Conservation (phyloP, 2,329 filamentous ascomycete species). For the Teratosphaeria viscida region DNA sequence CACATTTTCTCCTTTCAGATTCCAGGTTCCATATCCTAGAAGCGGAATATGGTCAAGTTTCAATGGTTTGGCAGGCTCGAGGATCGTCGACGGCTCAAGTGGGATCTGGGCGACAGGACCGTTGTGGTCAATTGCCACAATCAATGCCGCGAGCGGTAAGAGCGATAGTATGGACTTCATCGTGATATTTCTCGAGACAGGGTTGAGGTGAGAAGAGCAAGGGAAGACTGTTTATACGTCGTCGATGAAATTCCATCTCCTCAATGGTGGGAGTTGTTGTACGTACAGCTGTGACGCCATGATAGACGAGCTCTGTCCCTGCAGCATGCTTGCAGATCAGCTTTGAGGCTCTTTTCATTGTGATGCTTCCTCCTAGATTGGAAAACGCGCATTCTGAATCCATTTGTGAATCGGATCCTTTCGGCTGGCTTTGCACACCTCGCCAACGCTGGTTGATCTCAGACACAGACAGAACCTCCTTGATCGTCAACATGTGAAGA, state of each 20-base stretch:
- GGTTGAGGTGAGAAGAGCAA: neutral
- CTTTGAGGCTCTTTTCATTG: neutral
- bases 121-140: slow-evolving; percentile 4
- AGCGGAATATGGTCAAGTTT: slow-evolving; percentile 22
- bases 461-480: too few species aligned
- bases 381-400: neutral
- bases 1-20: slow-evolving; percentile 25
- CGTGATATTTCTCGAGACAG: neutral
- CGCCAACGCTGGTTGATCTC: neutral
- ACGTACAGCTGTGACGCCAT: neutral
- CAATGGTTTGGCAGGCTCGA: slow-evolving; percentile 8
- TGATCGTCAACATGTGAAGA: neutral
- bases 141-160: slow-evolving; percentile 16
- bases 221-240: neutral
- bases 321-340: neutral
- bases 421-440: neutral
- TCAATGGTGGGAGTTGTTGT: neutral
- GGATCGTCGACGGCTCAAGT: slow-evolving; percentile 8
- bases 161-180: slow-evolving; percentile 10
- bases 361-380: neutral
- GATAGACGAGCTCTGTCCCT: neutral
- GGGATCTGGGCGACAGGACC: slow-evolving; percentile 13
- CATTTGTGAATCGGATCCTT: neutral
- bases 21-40: slow-evolving; percentile 31
- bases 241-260: neutral